Conservation (phyloP, 2,329 filamentous ascomycete genomes). For the Aspergillus flavus region DNA sequence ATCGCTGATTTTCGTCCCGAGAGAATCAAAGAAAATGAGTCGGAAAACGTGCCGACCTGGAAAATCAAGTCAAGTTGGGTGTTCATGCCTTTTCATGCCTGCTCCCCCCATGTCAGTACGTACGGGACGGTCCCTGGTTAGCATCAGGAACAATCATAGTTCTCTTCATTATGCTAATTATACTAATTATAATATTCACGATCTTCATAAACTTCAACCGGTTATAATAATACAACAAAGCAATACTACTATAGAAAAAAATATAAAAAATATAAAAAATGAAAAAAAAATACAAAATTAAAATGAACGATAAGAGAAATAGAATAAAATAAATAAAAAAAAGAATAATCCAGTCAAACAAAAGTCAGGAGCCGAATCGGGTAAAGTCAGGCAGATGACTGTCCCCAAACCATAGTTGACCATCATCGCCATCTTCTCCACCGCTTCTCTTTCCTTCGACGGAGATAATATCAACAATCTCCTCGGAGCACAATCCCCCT, state of each 20-base stretch:
- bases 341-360: background rate
- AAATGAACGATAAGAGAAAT: too few species aligned
- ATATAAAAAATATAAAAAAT: background rate
- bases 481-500: background rate
- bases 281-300: too few species aligned
- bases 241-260: background rate
- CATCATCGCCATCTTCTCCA: background rate
- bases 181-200: background rate
- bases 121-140: background rate
- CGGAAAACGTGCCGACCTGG: constrained; percentile 19
- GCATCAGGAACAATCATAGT: background rate
- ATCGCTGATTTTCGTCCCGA: constrained; percentile 12
- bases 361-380: background rate
- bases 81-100: background rate
- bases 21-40: constrained; percentile 9
- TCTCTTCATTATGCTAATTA: background rate
- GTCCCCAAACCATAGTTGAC: background rate
- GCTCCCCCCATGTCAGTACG: background rate
- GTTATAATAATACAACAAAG: background rate
- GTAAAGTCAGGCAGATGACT: background rate
- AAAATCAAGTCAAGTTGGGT: background rate
- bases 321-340: background rate
- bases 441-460: background rate
- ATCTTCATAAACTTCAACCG: background rate
- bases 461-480: background rate